phyloP scores from a whole-genome alignment of 306 rosid genomes.

The Prunus dulcis region DNA sequence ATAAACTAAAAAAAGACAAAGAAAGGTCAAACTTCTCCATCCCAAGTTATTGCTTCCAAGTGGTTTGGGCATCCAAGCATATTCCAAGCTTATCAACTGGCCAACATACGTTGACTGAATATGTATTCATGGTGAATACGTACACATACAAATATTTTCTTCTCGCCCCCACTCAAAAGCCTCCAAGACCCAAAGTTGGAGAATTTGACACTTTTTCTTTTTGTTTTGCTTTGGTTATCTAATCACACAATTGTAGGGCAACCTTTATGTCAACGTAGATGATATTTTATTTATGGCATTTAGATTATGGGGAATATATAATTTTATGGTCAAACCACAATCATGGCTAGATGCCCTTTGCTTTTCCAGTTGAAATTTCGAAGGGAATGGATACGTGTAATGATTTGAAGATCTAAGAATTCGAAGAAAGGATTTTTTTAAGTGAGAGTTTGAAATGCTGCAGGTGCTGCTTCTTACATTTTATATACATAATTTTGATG shows the following conservation, averaged over 20 bases:
- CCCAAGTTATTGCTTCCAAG: background rate
- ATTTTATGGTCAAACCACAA: slow-evolving; percentile 18
- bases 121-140: slow-evolving; percentile 4
- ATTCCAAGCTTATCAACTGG: background rate
- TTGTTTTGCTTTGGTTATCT: too few species aligned
- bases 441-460: too few species aligned
- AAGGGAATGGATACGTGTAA: background rate
- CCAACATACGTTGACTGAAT: slow-evolving; percentile 20
- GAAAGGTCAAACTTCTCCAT: slow-evolving; percentile 15
- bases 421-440: too few species aligned
- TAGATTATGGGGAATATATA: background rate
- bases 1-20: background rate
- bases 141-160: background rate
- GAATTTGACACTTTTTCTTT: background rate
- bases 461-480: too few species aligned
- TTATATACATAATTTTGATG: too few species aligned
- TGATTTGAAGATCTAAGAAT: background rate
- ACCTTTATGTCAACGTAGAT: background rate
- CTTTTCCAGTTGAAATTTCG: background rate
- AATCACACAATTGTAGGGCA: background rate
- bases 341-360: background rate
- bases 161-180: background rate
- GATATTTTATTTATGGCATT: background rate
- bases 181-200: background rate
- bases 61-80: slow-evolving; percentile 10